Conservation (phyloP, 192 early-diverging fungal genomes). For the Linderina pennispora region DNA sequence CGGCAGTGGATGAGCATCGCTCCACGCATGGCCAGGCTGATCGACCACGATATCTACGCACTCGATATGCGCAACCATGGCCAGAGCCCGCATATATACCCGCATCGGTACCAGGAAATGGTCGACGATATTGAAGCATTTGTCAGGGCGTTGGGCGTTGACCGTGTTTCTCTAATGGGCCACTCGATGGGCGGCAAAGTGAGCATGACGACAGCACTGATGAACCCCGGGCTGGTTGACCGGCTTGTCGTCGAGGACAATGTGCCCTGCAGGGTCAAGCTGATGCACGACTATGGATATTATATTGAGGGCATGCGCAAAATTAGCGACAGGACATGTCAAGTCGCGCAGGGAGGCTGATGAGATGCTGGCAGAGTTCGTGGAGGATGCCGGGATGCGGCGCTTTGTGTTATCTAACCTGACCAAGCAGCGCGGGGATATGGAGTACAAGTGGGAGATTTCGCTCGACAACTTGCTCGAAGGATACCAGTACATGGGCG, state of each 20-base stretch:
- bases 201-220: slow-evolving; percentile 51
- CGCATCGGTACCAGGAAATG: slow-evolving; percentile 73
- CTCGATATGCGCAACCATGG: slow-evolving; percentile 87
- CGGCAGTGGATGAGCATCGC: slow-evolving; percentile 75
- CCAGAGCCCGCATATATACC: slow-evolving; percentile 63
- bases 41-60: slow-evolving; percentile 54
- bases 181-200: slow-evolving; percentile 80
- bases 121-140: slow-evolving; percentile 67
- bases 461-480: slow-evolving; percentile 54
- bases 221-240: slow-evolving; percentile 19
- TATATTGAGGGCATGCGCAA: slow-evolving; percentile 51
- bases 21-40: slow-evolving; percentile 50
- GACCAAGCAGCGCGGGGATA: slow-evolving; percentile 31
- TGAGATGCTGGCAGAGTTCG: slow-evolving; percentile 41
- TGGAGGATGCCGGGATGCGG: slow-evolving; percentile 43
- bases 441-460: slow-evolving; percentile 53
- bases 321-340: slow-evolving; percentile 36
- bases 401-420: slow-evolving; percentile 80
- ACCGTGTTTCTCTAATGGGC: slow-evolving; percentile 55
- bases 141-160: slow-evolving; percentile 51
- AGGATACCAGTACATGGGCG: slow-evolving; percentile 40
- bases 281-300: slow-evolving; percentile 40
- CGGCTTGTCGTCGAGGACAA: slow-evolving; percentile 53
- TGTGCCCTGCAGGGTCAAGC: slow-evolving; percentile 42
- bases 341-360: slow-evolving; percentile 51